Conservation (phyloP, 306 rosid genomes). For the Alnus glutinosa region DNA sequence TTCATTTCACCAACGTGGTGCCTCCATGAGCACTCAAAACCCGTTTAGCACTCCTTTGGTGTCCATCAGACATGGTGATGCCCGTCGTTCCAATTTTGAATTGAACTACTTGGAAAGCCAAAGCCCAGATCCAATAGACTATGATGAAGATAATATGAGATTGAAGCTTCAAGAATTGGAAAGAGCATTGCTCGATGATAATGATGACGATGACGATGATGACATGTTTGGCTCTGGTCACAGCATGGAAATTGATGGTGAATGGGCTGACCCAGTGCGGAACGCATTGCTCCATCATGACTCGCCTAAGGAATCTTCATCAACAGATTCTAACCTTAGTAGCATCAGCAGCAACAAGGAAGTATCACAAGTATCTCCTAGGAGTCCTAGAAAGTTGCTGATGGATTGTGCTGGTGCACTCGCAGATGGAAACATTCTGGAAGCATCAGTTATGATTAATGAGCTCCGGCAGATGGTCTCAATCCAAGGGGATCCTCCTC, state of each 20-base stretch:
- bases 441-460: constrained; percentile 62
- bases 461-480: constrained; percentile 78
- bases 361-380: constrained; percentile 40
- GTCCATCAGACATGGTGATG: constrained; percentile 40
- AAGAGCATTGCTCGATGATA: constrained; percentile 77
- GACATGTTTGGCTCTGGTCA: constrained; percentile 42
- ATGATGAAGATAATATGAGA: constrained; percentile 61
- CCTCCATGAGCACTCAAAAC: constrained; percentile 39
- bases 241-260: constrained; percentile 83
- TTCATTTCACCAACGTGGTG: constrained; percentile 49
- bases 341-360: constrained; percentile 66
- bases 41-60: constrained; percentile 38
- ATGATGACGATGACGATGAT: constrained; percentile 55
- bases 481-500: constrained; percentile 92
- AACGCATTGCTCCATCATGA: constrained; percentile 44
- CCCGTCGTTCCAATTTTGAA: constrained; percentile 39
- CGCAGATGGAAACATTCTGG: constrained; percentile 66
- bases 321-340: constrained; percentile 61
- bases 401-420: constrained; percentile 73
- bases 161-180: constrained; percentile 82
- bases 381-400: constrained; percentile 64
- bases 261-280: constrained; percentile 64
- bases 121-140: constrained; percentile 48
- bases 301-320: constrained; percentile 75
- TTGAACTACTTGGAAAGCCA: constrained; percentile 60